Evolutionary conservation across 2,329 filamentous ascomycete genomes (phyloP).

Genomic region (Xylariaceae sp.): DNA sequence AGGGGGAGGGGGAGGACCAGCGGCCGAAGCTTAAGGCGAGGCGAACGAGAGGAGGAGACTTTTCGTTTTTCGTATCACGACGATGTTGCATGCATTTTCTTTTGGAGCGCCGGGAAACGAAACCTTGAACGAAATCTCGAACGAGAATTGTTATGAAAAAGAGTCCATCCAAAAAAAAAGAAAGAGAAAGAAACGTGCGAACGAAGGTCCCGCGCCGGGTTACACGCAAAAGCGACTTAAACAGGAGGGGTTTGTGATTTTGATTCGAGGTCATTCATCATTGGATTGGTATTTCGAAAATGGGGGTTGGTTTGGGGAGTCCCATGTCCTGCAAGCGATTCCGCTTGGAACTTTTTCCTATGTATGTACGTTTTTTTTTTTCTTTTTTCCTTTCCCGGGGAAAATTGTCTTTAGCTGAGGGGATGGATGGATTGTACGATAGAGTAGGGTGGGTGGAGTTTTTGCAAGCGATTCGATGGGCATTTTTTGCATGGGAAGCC

Average conservation of each 20-base stretch:
- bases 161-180: no score
- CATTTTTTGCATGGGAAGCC: background rate
- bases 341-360: background rate
- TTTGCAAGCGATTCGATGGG: background rate
- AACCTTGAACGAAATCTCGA: background rate
- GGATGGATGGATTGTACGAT: background rate
- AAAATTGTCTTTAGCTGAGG: background rate
- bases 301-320: background rate
- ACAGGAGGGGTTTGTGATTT: no score
- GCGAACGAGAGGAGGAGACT: background rate
- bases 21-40: slow-evolving; percentile 3
- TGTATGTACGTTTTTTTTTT: no score
- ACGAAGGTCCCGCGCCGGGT: background rate
- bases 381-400: background rate
- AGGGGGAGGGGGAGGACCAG: background rate
- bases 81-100: background rate
- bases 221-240: background rate
- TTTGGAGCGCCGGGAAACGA: background rate
- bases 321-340: background rate
- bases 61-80: background rate
- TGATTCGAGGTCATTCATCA: no score
- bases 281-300: background rate
- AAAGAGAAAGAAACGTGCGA: background rate
- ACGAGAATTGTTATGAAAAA: background rate
- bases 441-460: background rate